Conservation (phyloP, 331 rosid genomes). For the Rhamnella rubrinervis region DNA sequence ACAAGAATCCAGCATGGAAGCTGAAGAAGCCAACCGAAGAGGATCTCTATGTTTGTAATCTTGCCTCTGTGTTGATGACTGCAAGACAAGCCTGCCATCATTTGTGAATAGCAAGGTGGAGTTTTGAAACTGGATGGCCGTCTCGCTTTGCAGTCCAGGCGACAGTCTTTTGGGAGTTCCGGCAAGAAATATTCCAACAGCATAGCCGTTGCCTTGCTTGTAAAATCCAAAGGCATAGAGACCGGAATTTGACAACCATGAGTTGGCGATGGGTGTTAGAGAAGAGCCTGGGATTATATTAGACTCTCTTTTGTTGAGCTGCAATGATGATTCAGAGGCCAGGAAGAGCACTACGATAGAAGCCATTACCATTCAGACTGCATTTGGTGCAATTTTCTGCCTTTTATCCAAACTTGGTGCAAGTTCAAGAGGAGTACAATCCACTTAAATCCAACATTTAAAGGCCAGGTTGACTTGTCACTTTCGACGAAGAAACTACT, state of each 20-base stretch:
- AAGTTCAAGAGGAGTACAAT: too few species aligned
- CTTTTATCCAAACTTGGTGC: too few species aligned
- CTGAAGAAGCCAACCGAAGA: slow-evolving; percentile 27
- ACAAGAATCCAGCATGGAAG: slow-evolving; percentile 49
- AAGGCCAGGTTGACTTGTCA: too few species aligned
- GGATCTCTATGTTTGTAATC: slow-evolving; percentile 4
- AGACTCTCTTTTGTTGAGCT: slow-evolving; percentile 16
- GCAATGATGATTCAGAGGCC: neutral
- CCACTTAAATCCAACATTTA: too few species aligned
- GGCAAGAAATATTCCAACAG: slow-evolving; percentile 37
- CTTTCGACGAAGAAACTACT: too few species aligned
- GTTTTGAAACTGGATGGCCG: slow-evolving; percentile 30
- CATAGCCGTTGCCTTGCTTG: slow-evolving; percentile 31
- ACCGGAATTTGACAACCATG: slow-evolving; percentile 49
- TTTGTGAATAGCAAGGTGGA: slow-evolving; percentile 31
- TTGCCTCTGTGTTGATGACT: slow-evolving; percentile 2
- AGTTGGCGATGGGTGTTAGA: slow-evolving; percentile 19
- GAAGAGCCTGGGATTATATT: slow-evolving; percentile 26
- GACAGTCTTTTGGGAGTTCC: slow-evolving; percentile 9
- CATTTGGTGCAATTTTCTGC: too few species aligned
- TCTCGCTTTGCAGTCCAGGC: slow-evolving; percentile 54
- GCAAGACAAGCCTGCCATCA: slow-evolving; percentile 28
- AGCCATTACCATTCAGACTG: slow-evolving; percentile 2
- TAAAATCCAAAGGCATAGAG: slow-evolving; percentile 57
- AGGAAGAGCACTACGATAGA: neutral